phyloP scores from a whole-genome alignment of 2,329 filamentous ascomycete genomes.

The Parastagonospora nodorum region DNA sequence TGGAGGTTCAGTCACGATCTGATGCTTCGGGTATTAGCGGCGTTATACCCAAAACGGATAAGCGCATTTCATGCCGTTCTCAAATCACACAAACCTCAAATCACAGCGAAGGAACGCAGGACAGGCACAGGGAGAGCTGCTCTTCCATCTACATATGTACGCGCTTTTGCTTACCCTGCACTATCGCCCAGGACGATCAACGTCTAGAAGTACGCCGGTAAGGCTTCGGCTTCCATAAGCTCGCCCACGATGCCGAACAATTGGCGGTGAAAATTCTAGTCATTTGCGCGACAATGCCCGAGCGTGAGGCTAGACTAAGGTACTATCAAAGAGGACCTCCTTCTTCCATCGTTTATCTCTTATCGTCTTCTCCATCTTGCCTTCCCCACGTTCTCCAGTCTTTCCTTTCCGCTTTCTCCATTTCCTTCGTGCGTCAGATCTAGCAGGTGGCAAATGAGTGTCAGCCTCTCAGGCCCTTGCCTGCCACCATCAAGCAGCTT shows the following conservation, averaged over 20 bases:
- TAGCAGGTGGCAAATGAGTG: slow-evolving; percentile 30
- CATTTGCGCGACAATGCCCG: slow-evolving; percentile 25
- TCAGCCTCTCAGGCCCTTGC: slow-evolving; percentile 25
- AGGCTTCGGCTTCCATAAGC: background rate
- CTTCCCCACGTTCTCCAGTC: slow-evolving; percentile 23
- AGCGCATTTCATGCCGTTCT: background rate
- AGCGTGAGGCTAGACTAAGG: slow-evolving; percentile 35
- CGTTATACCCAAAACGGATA: background rate
- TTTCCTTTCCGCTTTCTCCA: slow-evolving; percentile 13
- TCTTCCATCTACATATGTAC: background rate
- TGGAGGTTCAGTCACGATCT: no score
- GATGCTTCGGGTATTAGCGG: no score
- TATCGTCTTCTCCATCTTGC: slow-evolving; percentile 18
- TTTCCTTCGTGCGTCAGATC: slow-evolving; percentile 3
- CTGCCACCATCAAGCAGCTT: slow-evolving; percentile 43
- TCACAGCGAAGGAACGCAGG: background rate
- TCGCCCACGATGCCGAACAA: slow-evolving; percentile 29
- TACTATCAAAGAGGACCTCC: slow-evolving; percentile 12
- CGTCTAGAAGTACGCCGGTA: background rate
- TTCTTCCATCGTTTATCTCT: slow-evolving; percentile 20
- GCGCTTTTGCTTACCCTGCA: background rate
- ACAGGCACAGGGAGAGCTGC: background rate
- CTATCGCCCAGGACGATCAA: background rate
- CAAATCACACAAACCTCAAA: slow-evolving; percentile 1
- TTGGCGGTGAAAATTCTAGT: slow-evolving; percentile 39